Base-by-base conservation (phyloP, 2,329 filamentous ascomycete species). In the Lecanicillium sp. region DNA sequence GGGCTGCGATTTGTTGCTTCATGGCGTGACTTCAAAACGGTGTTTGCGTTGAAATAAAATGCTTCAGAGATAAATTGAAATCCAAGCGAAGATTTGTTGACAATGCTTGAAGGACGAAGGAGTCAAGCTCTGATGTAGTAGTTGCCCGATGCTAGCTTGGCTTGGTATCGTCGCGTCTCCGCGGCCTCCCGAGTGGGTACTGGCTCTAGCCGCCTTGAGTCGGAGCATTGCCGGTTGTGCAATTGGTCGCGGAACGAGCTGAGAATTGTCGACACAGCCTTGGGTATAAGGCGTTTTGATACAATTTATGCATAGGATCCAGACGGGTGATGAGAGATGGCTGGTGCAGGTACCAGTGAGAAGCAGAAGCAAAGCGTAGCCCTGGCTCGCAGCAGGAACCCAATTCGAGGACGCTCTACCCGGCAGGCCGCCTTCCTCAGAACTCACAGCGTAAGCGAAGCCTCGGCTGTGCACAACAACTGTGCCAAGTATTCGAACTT, bases 141-240 rank as follows among this genome's bases (percentile, higher is more conserved):
- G 30, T 24, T 20, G 24, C 15, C 8, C 21, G 30, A 35, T 30
- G 21, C 20, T 20, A 14, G 35, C 43, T 38, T 35, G 9, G 20
- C 26, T 32, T n/a, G 44, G 44, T 6, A 32, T 47, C 11, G 36
- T 47, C 32, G 29, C 32, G 17, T 19, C 14, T 27, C 42, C 42
- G 42, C 36, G 36, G 36, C 32, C 23, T 9, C 32, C 32, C 12
- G 17, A 14, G 42, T 36, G 42, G 42, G 42, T 44, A 44, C 42
- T n/a, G n/a, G n/a, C n/a, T n/a, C n/a, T n/a, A n/a, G n/a, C n/a
- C n/a, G n/a, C n/a, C n/a, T n/a, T n/a, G n/a, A n/a, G n/a, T n/a
- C n/a, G n/a, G n/a, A n/a, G n/a, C n/a, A n/a, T n/a, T n/a, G n/a
- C n/a, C n/a, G n/a, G n/a, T n/a, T n/a, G n/a, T n/a, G n/a, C n/a